phyloP scores from a whole-genome alignment of 768 basidiomycete genomes.

The Galerina sulciceps region DNA sequence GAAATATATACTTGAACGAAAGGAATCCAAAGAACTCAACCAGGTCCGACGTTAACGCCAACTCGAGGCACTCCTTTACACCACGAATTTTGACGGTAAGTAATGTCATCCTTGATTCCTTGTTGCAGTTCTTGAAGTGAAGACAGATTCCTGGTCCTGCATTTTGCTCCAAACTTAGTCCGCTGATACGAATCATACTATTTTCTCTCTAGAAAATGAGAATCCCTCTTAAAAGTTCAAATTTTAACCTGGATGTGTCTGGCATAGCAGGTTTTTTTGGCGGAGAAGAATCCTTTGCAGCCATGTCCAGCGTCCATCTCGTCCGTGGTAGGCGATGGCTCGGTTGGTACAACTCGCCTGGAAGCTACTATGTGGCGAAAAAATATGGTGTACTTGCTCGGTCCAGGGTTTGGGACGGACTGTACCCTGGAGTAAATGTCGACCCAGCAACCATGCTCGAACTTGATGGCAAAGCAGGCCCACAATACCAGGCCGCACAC shows the following conservation, averaged over 20 bases:
- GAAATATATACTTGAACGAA: no score
- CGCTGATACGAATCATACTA: no score
- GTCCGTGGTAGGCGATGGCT: slow-evolving; percentile 14
- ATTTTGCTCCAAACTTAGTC: no score
- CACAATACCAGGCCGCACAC: slow-evolving; percentile 6
- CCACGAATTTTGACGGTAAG: no score
- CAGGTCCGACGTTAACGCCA: no score
- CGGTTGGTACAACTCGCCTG: slow-evolving; percentile 17
- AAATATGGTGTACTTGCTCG: slow-evolving; percentile 9
- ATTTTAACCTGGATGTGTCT: slow-evolving; percentile 11
- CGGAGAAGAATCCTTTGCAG: slow-evolving; percentile 14
- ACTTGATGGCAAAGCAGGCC: slow-evolving; percentile 10
- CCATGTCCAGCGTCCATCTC: slow-evolving; percentile 14
- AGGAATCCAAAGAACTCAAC: no score
- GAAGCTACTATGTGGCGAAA: slow-evolving; percentile 14
- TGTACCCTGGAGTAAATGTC: slow-evolving; percentile 13
- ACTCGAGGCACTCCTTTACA: no score
- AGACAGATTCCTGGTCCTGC: no score
- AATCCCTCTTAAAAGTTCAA: neutral
- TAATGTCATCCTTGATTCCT: no score
- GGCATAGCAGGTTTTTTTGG: slow-evolving; percentile 16
- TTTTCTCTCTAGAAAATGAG: neutral
- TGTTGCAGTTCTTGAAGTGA: no score
- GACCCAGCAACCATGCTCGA: slow-evolving; percentile 12
- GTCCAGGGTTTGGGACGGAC: slow-evolving; percentile 12